These are phyloP conservation scores for Yarrowia galli DNA, from an alignment of 1,139 yeast genomes.

Conservation along the genomic window DNA sequence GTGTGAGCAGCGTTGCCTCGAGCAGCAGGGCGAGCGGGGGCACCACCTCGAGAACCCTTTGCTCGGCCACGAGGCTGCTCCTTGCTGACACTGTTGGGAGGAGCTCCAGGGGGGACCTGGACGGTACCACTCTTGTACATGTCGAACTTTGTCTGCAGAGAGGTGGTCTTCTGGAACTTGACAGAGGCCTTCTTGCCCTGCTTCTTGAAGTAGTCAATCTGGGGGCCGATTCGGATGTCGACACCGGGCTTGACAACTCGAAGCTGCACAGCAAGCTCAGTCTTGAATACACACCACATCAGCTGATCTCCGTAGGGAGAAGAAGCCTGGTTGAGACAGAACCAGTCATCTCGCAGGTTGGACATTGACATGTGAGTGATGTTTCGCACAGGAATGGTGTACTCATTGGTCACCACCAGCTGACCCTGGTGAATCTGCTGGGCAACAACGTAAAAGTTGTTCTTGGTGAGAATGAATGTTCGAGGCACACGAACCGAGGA, in stretches of 20 bases:
- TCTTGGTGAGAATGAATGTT: slow-evolving; percentile 70
- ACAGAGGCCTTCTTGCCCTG: slow-evolving; percentile 79
- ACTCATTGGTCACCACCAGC: slow-evolving; percentile 70
- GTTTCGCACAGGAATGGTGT: slow-evolving; percentile 63
- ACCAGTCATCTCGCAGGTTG: slow-evolving; percentile 89
- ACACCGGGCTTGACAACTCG: slow-evolving; percentile 67
- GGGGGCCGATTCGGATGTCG: slow-evolving; percentile 70
- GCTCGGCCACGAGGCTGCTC: slow-evolving; percentile 64
- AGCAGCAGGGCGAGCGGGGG: slow-evolving; percentile 22
- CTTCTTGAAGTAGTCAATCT: slow-evolving; percentile 85
- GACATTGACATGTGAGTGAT: slow-evolving; percentile 76
- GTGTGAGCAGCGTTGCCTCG: slow-evolving; percentile 39
- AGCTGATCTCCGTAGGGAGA: slow-evolving; percentile 75
- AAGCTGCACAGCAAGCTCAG: slow-evolving; percentile 83
- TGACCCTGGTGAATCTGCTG: slow-evolving; percentile 78
- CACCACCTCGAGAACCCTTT: slow-evolving; percentile 41
- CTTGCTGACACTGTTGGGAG: slow-evolving; percentile 72
- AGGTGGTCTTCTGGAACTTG: slow-evolving; percentile 66
- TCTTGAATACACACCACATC: slow-evolving; percentile 81
- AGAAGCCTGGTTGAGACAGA: slow-evolving; percentile 67
- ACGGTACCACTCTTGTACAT: slow-evolving; percentile 88
- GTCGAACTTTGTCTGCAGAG: slow-evolving; percentile 72
- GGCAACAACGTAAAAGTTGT: slow-evolving; percentile 70
- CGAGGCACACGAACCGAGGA: slow-evolving; percentile 83
- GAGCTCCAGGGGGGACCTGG: slow-evolving; percentile 78